Evolutionary conservation across 2,329 filamentous ascomycete genomes (phyloP), one percentile per base, ranked within the genome.

Genomic region (Fusarium verrucosum): DNA sequence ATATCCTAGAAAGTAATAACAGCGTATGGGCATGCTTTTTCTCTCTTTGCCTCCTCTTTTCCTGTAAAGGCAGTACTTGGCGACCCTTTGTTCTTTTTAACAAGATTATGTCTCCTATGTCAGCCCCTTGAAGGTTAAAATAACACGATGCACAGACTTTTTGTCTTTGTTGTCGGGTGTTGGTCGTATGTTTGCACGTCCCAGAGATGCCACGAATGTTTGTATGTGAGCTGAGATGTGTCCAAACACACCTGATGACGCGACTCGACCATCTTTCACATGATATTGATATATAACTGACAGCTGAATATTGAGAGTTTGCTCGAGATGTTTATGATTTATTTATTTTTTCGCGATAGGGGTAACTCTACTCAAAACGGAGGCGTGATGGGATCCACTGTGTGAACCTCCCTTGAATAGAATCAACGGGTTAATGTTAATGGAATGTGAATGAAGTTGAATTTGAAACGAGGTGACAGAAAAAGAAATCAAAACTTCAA

Each of bases 141-240:
- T 66, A 57, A 51, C 47, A 41, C 44, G 54, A 62, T 57, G 22
- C 14, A 22, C 35, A 41, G 40, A 10, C 10, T 35, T 32, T 46
- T 66, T n/a, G 20, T 54, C 60, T 53, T 61, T 61, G 53, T 59
- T 43, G 49, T 70, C 56, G 68, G 50, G 35, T 59, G 67, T 38
- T 66, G 37, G 50, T 68, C 62, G 62, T 68, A 69, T 59, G 68
- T 57, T 70, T 38, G 37, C 10, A 30, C 14, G 23, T 42, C 40
- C 36, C 51, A 36, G 40, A 55, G 35, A 43, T 30, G 17, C n/a
- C 26, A 44, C 17, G 17, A 33, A 25, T 36, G n/a, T 17, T 55
- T 37, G 30, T 17, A 23, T 28, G 8, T 50, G 43, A 25, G 43
- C 17, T 25, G 43, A n/a, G 33, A 56, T 13, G 14, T 36, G 17